Evolutionary conservation across 2,329 filamentous ascomycete species (phyloP), one percentile per base, ranked within the genome.

Genomic region (Colletotrichum sp.): DNA sequence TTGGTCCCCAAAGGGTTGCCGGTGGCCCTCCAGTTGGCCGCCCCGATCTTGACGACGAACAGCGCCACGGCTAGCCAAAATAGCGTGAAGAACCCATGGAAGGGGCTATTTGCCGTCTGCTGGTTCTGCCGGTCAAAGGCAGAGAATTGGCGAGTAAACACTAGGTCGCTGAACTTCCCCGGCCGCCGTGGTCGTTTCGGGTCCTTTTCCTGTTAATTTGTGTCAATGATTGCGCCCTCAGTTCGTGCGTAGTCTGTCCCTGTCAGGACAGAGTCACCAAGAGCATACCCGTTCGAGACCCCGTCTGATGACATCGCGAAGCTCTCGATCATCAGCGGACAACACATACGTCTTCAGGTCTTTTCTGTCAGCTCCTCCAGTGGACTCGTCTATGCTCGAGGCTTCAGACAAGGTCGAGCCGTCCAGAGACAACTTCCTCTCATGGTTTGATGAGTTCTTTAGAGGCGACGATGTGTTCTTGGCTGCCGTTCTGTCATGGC

Each of bases 21-120:
- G 78, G 93, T 89, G n/a, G 87, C 86, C 76, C 88, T 88, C 88
- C 92, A 95, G 80, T 96, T 96, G 55, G 91, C 88, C 36, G 91
- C 90, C 0, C 89, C 93, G 64, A 94, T 91, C 80, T 92, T 92
- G 38, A 94, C 80, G 73, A 95, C 89, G 78, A 94, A 89, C 58
- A 96, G 82, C 8, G 90, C 89, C 77, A 95, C 91, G 10, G 89
- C 89, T 62, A 95, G 89, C 94, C 94, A 96, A 82, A 95, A 95
- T 1, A 96, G 86, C 0, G 93, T 94, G 80, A 94, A 96, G 85
- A 96, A 96, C 34, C 94, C 94, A 81, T 94, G 91, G 79, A 96
- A 96, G 0, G 93, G 92, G 56, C 92, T 95, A 64, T 93, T 91
- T 5, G 90, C 89, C 3, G 91, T 90, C 2, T 86, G 85, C 7